Percentiles rank a stretch among this genome's conserved stretches.
These are phyloP conservation scores for Metschnikowia orientalis DNA, from an alignment of 805 yeast species.

Conservation along the genomic window DNA sequence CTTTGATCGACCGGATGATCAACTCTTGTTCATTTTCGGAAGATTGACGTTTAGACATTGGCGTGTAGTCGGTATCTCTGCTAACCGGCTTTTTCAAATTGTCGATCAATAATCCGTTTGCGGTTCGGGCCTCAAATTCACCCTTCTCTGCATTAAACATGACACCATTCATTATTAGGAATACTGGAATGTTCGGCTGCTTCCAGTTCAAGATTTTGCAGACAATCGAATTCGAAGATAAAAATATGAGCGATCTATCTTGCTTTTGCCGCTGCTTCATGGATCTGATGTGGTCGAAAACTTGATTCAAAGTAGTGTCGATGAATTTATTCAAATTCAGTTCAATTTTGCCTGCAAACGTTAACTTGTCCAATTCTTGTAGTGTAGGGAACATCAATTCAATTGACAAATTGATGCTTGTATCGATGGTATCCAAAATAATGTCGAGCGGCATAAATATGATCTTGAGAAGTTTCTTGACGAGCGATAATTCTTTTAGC, in stretches of 20 bases:
- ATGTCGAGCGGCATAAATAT: constrained; percentile 58
- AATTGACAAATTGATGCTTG: constrained; percentile 61
- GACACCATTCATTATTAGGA: constrained; percentile 74
- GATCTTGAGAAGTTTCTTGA: constrained; percentile 42
- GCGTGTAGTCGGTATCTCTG: constrained; percentile 4
- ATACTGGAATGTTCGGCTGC: constrained; percentile 95
- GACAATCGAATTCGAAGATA: constrained; percentile 83
- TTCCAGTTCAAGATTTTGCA: constrained; percentile 96
- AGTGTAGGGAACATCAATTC: constrained; percentile 74
- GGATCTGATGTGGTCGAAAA: constrained; percentile 71
- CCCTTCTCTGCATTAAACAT: constrained; percentile 26
- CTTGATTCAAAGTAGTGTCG: constrained; percentile 64
- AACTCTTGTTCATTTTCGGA: constrained; percentile 34
- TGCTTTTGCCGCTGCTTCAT: constrained; percentile 19
- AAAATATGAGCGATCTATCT: constrained; percentile 69
- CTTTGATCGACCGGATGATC: constrained; percentile 65
- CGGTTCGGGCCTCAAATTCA: constrained; percentile 37
- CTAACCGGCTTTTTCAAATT: constrained; percentile 14
- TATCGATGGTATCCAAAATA: constrained; percentile 53
- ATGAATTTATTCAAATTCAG: constrained; percentile 66
- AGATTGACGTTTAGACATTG: constrained; percentile 16
- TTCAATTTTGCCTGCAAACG: constrained; percentile 39
- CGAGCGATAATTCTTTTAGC: constrained; percentile 31
- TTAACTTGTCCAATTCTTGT: constrained; percentile 35
- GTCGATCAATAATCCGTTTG: constrained; percentile 38